Percentiles rank a stretch among this genome's conserved stretches.
These are phyloP conservation scores for Niebla homalea DNA, from an alignment of 495 filamentous ascomycete species.

Conservation along the genomic window DNA sequence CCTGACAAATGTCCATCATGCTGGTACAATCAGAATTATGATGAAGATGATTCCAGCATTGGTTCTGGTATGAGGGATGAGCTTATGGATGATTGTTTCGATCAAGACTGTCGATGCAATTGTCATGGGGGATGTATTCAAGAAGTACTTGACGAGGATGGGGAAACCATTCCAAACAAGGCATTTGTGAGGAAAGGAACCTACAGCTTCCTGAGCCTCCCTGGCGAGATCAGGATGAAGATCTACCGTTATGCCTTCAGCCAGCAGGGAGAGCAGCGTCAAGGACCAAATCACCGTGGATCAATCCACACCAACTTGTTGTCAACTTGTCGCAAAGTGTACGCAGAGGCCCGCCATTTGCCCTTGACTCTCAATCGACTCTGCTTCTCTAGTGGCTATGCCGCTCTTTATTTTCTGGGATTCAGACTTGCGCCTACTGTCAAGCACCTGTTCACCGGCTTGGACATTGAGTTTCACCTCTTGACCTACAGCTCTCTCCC, in stretches of 20 bases:
- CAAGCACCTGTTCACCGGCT: background rate
- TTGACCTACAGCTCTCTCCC: background rate
- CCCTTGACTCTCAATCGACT: slow-evolving; percentile 6
- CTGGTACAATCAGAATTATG: background rate
- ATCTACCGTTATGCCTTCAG: slow-evolving; percentile 15
- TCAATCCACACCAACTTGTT: slow-evolving; percentile 11
- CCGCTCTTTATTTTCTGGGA: slow-evolving; percentile 1
- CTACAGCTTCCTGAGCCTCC: slow-evolving; percentile 12
- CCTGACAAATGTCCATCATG: slow-evolving; percentile 5
- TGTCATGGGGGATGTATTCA: background rate
- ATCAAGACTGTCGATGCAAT: background rate
- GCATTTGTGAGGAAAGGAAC: slow-evolving; percentile 3
- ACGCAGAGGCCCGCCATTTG: slow-evolving; percentile 9
- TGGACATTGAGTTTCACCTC: slow-evolving; percentile 3
- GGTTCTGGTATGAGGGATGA: background rate
- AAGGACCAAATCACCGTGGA: background rate
- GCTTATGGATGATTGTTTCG: background rate
- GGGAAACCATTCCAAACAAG: background rate
- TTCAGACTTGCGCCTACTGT: background rate
- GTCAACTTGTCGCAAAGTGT: slow-evolving; percentile 14
- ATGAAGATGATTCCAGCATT: background rate
- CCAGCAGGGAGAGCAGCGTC: slow-evolving; percentile 3
- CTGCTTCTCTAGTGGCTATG: background rate
- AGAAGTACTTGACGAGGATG: background rate
- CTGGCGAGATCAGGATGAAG: slow-evolving; percentile 12